Base-by-base conservation (phyloP, 129 eudicot species). In the Arctium lappa region DNA sequence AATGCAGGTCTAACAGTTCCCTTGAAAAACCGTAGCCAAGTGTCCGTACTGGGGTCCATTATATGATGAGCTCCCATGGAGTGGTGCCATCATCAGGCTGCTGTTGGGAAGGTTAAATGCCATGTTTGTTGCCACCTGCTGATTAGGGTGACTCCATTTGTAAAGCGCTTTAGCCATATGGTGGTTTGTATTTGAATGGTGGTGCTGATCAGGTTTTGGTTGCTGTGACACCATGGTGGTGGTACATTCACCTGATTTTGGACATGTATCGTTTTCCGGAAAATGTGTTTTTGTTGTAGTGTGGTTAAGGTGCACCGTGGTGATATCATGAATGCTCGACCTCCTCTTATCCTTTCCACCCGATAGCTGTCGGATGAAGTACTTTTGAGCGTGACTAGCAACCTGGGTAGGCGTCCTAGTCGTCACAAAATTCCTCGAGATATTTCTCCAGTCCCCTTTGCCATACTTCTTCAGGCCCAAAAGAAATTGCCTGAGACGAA, bases 371-470 rank as follows among this genome's bases (percentile, higher is more conserved):
- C 98, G 87, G 48, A 94, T 89, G 48, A 92, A 94, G 70, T 92
- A 94, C 82, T 94, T 94, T 77, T 94, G 98, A 82, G 97, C 98
- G 83, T 94, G 98, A 78, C 98, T 94, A 18, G 98, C 98, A 8
- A 94, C 98, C 70, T 94, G 98, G 31, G 98, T 94, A 13, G 98
- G 98, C 3, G 98, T 94, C 78, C 97, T 83, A 0, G 91, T 92
- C 4, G 92, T 89, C 82, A 94, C 98, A 40, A 89, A 94, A 73
- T 92, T 92, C 29, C 94, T 88, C 0, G 98, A 92, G 31, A 94
- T 94, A 74, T 92, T 94, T 83, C 98, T 79, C 98, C 98, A 94
- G 66, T 94, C 98, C 72, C 98, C 98, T 86, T 94, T 94, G 3
- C 98, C 98, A 66, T 92, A 94, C 85, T 92, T 90, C 68, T 92